phyloP scores from a whole-genome alignment of 495 filamentous ascomycete species.

The Saxispiralis lemnorum region DNA sequence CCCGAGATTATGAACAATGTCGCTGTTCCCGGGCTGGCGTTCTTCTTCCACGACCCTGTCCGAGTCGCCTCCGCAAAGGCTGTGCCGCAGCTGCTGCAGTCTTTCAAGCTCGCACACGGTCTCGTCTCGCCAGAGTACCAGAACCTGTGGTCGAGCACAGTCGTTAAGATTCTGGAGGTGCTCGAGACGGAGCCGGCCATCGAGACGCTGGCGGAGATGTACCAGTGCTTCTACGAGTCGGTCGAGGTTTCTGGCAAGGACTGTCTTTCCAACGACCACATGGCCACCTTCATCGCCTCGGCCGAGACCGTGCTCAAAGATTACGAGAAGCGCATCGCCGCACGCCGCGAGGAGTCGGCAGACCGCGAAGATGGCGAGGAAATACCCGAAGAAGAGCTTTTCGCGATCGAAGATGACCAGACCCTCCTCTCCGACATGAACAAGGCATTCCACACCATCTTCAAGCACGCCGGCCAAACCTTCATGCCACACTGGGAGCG shows the following conservation, averaged over 20 bases:
- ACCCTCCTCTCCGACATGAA: conserved; percentile 97
- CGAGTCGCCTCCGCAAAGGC: conserved; percentile 88
- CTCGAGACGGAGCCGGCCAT: conserved; percentile 88
- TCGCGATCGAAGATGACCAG: conserved; percentile 95
- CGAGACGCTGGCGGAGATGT: conserved; percentile 96
- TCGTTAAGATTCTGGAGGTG: conserved; percentile 83
- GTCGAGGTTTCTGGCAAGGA: conserved; percentile 70
- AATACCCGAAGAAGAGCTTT: conserved; percentile 58
- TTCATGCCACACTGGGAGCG: conserved; percentile 83
- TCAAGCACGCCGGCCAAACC: conserved; percentile 73
- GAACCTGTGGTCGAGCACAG: conserved; percentile 67
- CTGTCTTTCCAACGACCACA: conserved; percentile 57
- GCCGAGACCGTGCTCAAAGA: conserved; percentile 73
- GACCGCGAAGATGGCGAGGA: conserved; percentile 67
- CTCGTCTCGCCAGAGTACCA: conserved; percentile 52
- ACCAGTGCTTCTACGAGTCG: conserved; percentile 98
- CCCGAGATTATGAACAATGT: conserved; percentile 91
- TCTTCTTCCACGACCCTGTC: conserved; percentile 99
- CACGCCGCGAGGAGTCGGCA: conserved; percentile 58
- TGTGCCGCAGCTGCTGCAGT: conserved; percentile 83
- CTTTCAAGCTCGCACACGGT: conserved; percentile 81
- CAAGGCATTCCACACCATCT: conserved; percentile 98
- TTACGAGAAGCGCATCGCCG: conserved; percentile 68
- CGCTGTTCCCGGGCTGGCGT: conserved; percentile 78
- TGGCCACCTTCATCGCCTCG: conserved; percentile 71